Base-by-base conservation (phyloP, 805 yeast species). In the Candida stauntonica region DNA sequence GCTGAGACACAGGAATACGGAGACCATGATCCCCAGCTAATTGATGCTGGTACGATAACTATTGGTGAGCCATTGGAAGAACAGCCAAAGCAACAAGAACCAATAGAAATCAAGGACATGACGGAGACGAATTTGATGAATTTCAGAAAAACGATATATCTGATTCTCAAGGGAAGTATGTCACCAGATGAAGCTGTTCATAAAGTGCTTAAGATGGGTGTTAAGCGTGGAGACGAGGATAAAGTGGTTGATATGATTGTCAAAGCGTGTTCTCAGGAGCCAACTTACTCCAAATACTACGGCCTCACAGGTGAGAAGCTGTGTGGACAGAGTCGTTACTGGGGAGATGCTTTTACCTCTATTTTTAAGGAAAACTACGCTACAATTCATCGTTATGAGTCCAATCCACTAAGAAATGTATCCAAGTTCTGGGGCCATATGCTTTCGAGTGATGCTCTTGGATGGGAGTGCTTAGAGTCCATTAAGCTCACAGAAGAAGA, bases 151-250 rank as follows among this genome's bases (percentile, higher is more conserved):
- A 73, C 73, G 2, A 82, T 91, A 3, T 91, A 91, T 51, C 63
- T 89, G 20, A 81, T 91, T 0, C 66, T 93, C 8, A 87, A 86
- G 81, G 86, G 96, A 17, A 79, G 95, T 43, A 75, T 91, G 81
- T 81, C 94, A 0, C 79, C 89, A 5, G 95, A 86, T 48, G 99
- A 93, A 65, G 91, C 95, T 1, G 88, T 86, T 1, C 98, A 89
- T 58, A 89, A 89, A 58, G 62, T 93, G 5, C 50, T 85, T 29
- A 75, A 73, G 52, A 52, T 85, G 11, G 52, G 68, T 7, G 63
- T 70, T 12, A 61, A 64, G 1, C 55, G 49, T 12, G 57, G 65
- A 7, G 67, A 73, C 31, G 75, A 79, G 48, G 60, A 60, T 5
- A 72, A 74, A 47, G 67, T 86, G 12, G 78, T 75, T 7, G 88